Base-by-base conservation (phyloP, 1,284 basidiomycete genomes). In the Dichomitus squalens region DNA sequence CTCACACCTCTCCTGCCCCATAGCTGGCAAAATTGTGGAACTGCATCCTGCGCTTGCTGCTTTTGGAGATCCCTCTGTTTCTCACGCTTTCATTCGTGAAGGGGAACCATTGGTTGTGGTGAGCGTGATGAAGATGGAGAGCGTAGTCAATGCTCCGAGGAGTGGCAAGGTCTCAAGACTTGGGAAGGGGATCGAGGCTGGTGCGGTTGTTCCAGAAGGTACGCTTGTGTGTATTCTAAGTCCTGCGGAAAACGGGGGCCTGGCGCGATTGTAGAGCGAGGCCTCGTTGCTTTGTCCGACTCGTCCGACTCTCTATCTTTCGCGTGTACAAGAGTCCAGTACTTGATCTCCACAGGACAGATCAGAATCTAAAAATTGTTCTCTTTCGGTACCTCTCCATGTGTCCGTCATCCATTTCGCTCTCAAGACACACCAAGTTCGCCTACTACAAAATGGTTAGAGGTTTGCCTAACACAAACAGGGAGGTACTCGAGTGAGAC, bases 111-210 rank as follows among this genome's bases (percentile, higher is more conserved):
- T 77, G 31, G 62, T 73, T 9, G 68, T 75, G 8, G 49, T 79
- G 35, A 76, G 72, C 47, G 72, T 74, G 25, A 79, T 79, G 77
- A 79, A 78, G 69, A 79, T 79, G 75, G 77, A 79, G 60, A 76
- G 65, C 52, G 67, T 70, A 4, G 60, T 79, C 16, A 48, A n/a
- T 20, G 39, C 55, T 12, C 39, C 52, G 7, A 8, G 23, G 14
- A 39, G 52, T 16, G 62, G 57, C 4, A 25, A 48, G 16, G 53
- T 57, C 8, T 27, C 31, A 25, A 51, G 49, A 46, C 6, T 49
- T 11, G 60, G 60, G 3, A 54, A 36, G 44, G 60, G 57, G 1
- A 33, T 62, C 29, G 44, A 62, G 35, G 51, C 52, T 12, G 60
- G 60, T 14, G 49, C 44, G 20, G 48, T 62, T n/a, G 33, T 62